Percentiles rank a stretch among this genome's conserved stretches.
Conservation (phyloP, 257 asterid genomes). For the Gynochthodes officinalis region DNA sequence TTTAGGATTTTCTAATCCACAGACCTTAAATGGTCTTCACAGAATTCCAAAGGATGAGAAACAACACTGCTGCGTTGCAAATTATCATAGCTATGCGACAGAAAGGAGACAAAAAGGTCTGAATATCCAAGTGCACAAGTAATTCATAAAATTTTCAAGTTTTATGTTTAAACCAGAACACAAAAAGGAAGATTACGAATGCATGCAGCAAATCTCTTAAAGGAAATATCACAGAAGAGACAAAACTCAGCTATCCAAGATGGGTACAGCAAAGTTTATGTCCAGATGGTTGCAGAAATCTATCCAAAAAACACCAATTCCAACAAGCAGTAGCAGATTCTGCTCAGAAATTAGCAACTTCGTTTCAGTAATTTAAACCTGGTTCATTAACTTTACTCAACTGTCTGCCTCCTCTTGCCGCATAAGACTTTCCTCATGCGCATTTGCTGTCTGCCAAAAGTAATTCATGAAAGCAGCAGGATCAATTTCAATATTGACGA, state of each 20-base stretch:
- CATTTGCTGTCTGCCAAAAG: neutral
- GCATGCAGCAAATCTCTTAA: neutral
- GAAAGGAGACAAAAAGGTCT: neutral
- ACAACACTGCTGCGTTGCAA: neutral
- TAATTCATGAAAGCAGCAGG: neutral
- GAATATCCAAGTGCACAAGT: neutral
- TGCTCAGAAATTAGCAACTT: no score
- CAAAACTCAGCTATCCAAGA: neutral
- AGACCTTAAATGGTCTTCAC: no score
- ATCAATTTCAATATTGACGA: neutral
- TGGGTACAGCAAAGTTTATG: neutral
- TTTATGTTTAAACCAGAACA: neutral
- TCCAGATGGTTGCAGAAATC: neutral
- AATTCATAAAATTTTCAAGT: neutral
- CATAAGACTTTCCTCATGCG: neutral
- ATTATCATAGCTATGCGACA: neutral
- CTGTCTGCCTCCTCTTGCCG: neutral
- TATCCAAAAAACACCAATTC: neutral
- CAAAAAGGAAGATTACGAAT: neutral
- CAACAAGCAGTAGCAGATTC: neutral
- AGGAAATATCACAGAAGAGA: neutral
- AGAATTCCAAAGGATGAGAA: no score
- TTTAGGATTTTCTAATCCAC: no score
- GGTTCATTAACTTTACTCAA: neutral
- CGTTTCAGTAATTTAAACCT: neutral